Percentiles rank a stretch among this genome's conserved stretches.
phyloP scores from a whole-genome alignment of 2,329 filamentous ascomycete genomes.

The Hypoxylon sp. region DNA sequence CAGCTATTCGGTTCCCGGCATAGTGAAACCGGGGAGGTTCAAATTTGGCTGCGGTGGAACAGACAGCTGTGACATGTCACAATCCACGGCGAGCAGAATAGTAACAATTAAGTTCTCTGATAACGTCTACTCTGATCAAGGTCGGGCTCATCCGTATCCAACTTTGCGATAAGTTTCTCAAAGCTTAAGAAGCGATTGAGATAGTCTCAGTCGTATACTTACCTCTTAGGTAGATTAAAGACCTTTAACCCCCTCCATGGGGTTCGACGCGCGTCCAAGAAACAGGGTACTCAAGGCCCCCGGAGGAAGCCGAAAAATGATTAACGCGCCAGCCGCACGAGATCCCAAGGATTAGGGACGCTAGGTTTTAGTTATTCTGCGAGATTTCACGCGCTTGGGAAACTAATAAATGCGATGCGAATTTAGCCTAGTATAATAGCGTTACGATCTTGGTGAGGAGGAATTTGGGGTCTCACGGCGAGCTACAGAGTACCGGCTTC shows the following conservation, averaged over 20 bases:
- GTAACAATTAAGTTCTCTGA: conserved; percentile 12
- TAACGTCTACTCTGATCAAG: conserved; percentile 5
- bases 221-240: not conserved
- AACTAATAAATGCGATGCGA: conserved; percentile 27
- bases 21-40: conserved; percentile 39
- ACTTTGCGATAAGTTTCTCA: conserved; percentile 9
- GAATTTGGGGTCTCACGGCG: conserved; percentile 11
- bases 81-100: conserved; percentile 12
- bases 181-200: not conserved
- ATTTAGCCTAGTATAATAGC: conserved; percentile 43
- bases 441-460: conserved; percentile 20
- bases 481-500: conserved; percentile 24
- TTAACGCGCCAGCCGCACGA: conserved; percentile 44
- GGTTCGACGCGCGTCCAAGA: conserved; percentile 37
- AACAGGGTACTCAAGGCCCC: conserved; percentile 30
- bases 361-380: conserved; percentile 36
- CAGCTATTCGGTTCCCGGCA: conserved; percentile 38
- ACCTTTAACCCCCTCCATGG: conserved; percentile 10
- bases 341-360: conserved; percentile 45
- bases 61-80: conserved; percentile 30
- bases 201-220: conserved; percentile 11
- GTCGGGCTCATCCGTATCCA: conserved; percentile 12
- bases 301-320: conserved; percentile 50
- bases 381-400: conserved; percentile 21
- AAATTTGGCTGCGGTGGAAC: conserved; percentile 41